These are phyloP conservation scores for Monosporozyma siamensis DNA, from an alignment of 805 yeast genomes.

Conservation along the genomic window DNA sequence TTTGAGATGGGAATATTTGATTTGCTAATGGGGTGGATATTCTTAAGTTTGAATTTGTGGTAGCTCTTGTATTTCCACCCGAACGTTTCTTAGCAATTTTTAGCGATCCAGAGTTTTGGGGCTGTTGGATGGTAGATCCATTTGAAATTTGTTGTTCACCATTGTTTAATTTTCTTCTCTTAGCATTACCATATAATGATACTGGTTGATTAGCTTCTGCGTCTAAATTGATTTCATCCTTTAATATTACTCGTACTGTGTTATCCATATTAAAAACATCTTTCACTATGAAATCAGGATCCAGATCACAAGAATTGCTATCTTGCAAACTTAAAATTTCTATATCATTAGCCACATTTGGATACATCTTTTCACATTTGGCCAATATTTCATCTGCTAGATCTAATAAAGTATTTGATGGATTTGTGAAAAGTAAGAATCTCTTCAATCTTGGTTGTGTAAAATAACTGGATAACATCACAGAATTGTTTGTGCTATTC, in stretches of 20 bases:
- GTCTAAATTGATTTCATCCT: conserved; percentile 31
- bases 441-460: conserved; percentile 32
- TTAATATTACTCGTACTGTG: conserved; percentile 38
- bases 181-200: conserved; percentile 18
- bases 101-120: conserved; percentile 11
- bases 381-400: conserved; percentile 46
- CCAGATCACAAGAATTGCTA: conserved; percentile 59
- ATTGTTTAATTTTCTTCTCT: conserved; percentile 20
- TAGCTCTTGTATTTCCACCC: conserved; percentile 5
- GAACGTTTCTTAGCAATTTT: conserved; percentile 20
- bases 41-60: conserved; percentile 17
- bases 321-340: conserved; percentile 59
- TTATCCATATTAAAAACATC: conserved; percentile 52
- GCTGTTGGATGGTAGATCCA: conserved; percentile 2
- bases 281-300: conserved; percentile 60
- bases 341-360: conserved; percentile 43
- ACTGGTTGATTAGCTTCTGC: conserved; percentile 13
- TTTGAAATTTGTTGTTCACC: conserved; percentile 12
- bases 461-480: conserved; percentile 7
- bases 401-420: conserved; percentile 36
- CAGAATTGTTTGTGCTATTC: conserved; percentile 8
- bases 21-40: conserved; percentile 34
- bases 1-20: conserved; percentile 30
- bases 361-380: conserved; percentile 56
- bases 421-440: conserved; percentile 56